phyloP scores from a whole-genome alignment of 2,329 filamentous ascomycete species.

The Sporothrix euskadiensis region DNA sequence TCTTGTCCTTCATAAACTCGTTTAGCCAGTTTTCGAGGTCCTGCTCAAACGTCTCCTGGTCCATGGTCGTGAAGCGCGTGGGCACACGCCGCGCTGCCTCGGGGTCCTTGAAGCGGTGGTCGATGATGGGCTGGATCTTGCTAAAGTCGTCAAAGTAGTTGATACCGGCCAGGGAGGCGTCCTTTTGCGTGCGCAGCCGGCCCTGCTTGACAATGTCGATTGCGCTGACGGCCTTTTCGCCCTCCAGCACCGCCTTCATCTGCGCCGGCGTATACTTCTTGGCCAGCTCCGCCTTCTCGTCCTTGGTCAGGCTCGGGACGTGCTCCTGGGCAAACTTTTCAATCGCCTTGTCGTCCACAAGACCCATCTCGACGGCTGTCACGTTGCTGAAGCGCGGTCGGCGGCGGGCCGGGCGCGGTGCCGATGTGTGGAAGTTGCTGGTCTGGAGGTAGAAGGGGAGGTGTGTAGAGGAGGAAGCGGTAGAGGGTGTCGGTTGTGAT shows the following conservation, averaged over 20 bases:
- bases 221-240: slow-evolving; percentile 72
- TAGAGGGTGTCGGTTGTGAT: background rate
- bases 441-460: slow-evolving; percentile 13
- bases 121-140: slow-evolving; percentile 72
- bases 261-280: slow-evolving; percentile 78
- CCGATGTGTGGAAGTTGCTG: slow-evolving; percentile 53
- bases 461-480: background rate
- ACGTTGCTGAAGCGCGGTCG: slow-evolving; percentile 55
- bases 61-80: slow-evolving; percentile 56
- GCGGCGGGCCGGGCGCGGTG: slow-evolving; percentile 49
- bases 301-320: slow-evolving; percentile 65
- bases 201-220: slow-evolving; percentile 75
- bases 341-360: slow-evolving; percentile 48
- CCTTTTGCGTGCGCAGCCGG: slow-evolving; percentile 68
- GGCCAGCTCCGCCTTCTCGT: slow-evolving; percentile 63
- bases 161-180: slow-evolving; percentile 49
- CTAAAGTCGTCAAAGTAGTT: slow-evolving; percentile 83
- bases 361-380: slow-evolving; percentile 53
- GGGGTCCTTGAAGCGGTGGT: slow-evolving; percentile 45
- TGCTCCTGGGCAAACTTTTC: slow-evolving; percentile 48
- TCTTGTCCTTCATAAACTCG: slow-evolving; percentile 36
- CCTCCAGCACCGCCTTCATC: slow-evolving; percentile 76
- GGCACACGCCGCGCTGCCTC: background rate
- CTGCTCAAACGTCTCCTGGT: slow-evolving; percentile 59
- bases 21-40: slow-evolving; percentile 55